Percentiles rank a stretch among this genome's conserved stretches.
phyloP scores from a whole-genome alignment of 805 yeast genomes.

The Wickerhamiella kurtzmanii region DNA sequence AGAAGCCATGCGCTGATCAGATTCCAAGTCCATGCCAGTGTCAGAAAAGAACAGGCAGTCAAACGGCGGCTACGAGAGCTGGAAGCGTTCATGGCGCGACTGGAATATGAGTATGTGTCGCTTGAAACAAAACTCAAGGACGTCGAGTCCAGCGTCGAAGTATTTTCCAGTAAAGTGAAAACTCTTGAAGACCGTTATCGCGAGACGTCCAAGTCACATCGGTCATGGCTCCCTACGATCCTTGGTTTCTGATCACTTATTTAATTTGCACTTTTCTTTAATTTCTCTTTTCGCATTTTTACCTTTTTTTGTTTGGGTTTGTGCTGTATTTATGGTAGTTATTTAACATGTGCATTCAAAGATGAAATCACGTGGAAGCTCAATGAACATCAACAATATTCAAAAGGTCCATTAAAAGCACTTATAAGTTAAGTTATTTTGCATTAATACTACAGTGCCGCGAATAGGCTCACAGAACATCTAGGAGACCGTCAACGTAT shows the following conservation, averaged over 20 bases:
- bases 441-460: background rate
- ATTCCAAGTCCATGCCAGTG: constrained; percentile 16
- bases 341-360: background rate
- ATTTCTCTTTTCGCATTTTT: background rate
- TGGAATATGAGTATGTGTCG: constrained; percentile 52
- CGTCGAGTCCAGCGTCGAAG: constrained; percentile 45
- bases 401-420: background rate
- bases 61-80: constrained; percentile 34
- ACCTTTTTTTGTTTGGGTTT: background rate
- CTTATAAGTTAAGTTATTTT: background rate
- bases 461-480: background rate
- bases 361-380: no score
- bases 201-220: background rate
- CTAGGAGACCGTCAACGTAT: constrained; percentile 20
- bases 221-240: constrained; percentile 1
- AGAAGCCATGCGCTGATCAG: constrained; percentile 17
- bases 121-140: constrained; percentile 50
- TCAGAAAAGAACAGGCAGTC: constrained; percentile 18
- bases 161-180: constrained; percentile 31
- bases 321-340: background rate
- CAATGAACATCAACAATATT: no score
- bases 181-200: constrained; percentile 22
- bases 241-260: background rate
- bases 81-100: constrained; percentile 39
- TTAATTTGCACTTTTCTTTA: background rate